Evolutionary conservation across 306 rosid genomes (phyloP).

Genomic region (Gleditsia sinensis): DNA sequence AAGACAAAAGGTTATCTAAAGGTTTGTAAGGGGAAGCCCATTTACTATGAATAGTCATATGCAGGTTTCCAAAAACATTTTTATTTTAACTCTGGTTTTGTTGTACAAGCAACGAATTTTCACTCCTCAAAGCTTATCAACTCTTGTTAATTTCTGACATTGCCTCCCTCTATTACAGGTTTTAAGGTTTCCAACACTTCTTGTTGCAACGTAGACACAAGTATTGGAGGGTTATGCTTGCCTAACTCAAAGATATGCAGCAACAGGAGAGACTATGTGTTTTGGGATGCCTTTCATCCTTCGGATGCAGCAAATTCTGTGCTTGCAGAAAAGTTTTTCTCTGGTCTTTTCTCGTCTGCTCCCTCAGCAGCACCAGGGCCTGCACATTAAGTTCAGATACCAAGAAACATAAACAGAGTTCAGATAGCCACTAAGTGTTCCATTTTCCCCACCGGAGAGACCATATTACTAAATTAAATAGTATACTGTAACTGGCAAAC

Average conservation of each 20-base stretch:
- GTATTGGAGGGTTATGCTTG: slow-evolving; percentile 77
- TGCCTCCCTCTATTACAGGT: slow-evolving; percentile 57
- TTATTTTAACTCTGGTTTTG: too few species aligned
- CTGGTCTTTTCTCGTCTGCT: slow-evolving; percentile 36
- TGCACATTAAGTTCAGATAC: slow-evolving; percentile 21
- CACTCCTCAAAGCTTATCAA: too few species aligned
- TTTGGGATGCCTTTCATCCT: slow-evolving; percentile 96
- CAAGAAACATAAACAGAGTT: not conserved
- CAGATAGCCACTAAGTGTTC: not conserved
- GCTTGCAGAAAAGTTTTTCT: slow-evolving; percentile 66
- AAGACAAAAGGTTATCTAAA: too few species aligned
- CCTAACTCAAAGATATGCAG: slow-evolving; percentile 75
- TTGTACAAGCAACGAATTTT: too few species aligned
- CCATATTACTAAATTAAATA: not conserved
- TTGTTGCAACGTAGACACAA: slow-evolving; percentile 80
- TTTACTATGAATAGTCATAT: too few species aligned
- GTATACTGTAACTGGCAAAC: not conserved
- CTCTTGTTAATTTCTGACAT: too few species aligned
- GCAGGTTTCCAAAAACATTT: too few species aligned
- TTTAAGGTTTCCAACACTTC: slow-evolving; percentile 83
- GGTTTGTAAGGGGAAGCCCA: too few species aligned
- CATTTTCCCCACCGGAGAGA: not conserved
- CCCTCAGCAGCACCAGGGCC: slow-evolving; percentile 50
- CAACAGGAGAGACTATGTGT: slow-evolving; percentile 65
- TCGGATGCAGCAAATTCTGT: slow-evolving; percentile 80